Percentiles rank a stretch among this genome's conserved stretches.
phyloP scores from a whole-genome alignment of 768 basidiomycete genomes.

The Auriscalpium microsporum region DNA sequence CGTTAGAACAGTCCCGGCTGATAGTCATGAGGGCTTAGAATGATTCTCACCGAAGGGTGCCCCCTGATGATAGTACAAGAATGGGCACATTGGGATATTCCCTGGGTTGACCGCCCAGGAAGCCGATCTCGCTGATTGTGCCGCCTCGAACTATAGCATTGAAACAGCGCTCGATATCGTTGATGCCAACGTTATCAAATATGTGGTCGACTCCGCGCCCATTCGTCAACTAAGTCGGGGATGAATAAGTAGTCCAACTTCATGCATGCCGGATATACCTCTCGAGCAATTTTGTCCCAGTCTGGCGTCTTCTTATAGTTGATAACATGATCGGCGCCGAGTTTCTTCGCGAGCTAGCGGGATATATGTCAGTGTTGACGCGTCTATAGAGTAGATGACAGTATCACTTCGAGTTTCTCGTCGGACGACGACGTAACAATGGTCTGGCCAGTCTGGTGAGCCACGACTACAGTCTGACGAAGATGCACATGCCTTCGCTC shows the following conservation, averaged over 20 bases:
- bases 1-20: neutral
- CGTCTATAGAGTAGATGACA: too few species aligned
- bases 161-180: neutral
- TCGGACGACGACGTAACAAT: conserved; percentile 68
- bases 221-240: neutral
- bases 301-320: conserved; percentile 52
- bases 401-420: conserved; percentile 38
- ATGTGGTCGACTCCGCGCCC: conserved; percentile 1
- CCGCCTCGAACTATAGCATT: neutral
- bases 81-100: neutral
- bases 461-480: neutral
- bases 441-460: conserved; percentile 12
- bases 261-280: neutral
- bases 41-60: neutral
- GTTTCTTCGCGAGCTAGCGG: conserved; percentile 30
- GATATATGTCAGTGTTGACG: neutral
- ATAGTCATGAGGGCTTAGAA: neutral
- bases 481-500: conserved; percentile 26
- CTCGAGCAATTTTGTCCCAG: conserved; percentile 35
- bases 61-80: neutral
- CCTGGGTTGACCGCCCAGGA: neutral
- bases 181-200: conserved; percentile 1
- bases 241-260: neutral
- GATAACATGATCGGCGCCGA: conserved; percentile 48
- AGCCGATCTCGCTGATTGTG: neutral